Base-by-base conservation (phyloP, 106 monocot genomes). In the Posidonia australis region DNA sequence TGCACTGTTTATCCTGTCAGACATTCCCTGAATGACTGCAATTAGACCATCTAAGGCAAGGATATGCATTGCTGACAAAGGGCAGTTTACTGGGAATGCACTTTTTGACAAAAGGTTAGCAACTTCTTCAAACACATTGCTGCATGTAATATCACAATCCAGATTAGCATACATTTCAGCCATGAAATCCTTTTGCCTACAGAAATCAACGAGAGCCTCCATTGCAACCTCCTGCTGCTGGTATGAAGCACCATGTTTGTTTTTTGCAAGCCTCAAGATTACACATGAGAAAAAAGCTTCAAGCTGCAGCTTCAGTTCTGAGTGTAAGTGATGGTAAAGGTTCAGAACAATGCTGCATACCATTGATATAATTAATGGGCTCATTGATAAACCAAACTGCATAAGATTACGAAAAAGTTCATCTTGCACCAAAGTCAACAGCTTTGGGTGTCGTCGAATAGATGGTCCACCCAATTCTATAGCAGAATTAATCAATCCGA, bases 241-340 rank as follows among this genome's bases (percentile, higher is more conserved):
- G 62, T 79, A 93, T 46, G 72, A 81, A 13, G 81, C 77, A 20
- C 93, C 93, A 72, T 86, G 79, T 54, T 77, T 62, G 48, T 83
- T 77, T 62, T 93, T 89, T 9, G 89, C 86, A 18, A 93, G 78
- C 73, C 83, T 89, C 51, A 89, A 70, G 18, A 93, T 86, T 26
- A 93, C 89, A 66, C 93, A 88, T 21, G 93, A 83, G 70, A 93
- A 89, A 76, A 93, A 93, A 47, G 93, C 89, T 74, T 93, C 93
- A 25, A 89, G 58, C 62, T 93, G 93, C 58, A 93, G 72, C 66
- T 93, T 93, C 49, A 93, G 73, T 65, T 89, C 81, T 13, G 72
- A 74, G 14, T 81, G 85, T 72, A 93, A 63, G 52, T 89, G 83
- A 51, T 77, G 67, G 65, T 83, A 93, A 48, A 93, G 89, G 52